phyloP scores from a whole-genome alignment of 2,329 filamentous ascomycete genomes.

The Alternaria arbusti region DNA sequence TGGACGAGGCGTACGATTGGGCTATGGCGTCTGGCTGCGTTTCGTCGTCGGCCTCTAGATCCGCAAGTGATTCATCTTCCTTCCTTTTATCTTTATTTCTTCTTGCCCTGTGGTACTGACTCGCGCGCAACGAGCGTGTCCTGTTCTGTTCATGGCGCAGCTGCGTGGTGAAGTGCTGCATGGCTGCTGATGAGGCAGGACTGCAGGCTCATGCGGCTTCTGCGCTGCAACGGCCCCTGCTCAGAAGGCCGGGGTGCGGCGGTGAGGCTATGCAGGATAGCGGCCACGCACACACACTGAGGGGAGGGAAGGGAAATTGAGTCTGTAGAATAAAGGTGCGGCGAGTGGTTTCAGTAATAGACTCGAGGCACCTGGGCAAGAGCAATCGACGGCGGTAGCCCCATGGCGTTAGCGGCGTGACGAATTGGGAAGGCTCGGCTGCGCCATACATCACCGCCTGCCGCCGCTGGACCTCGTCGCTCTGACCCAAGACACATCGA shows the following conservation, averaged over 20 bases:
- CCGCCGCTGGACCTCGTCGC: slow-evolving; percentile 14
- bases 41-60: slow-evolving; percentile 22
- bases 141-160: slow-evolving; percentile 35
- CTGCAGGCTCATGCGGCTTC: slow-evolving; percentile 9
- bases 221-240: slow-evolving; percentile 5
- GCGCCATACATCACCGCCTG: slow-evolving; percentile 18
- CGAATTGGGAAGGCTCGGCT: slow-evolving; percentile 14
- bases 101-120: slow-evolving; percentile 33
- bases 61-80: slow-evolving; percentile 17
- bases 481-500: slow-evolving; percentile 14
- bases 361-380: slow-evolving; percentile 1
- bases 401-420: slow-evolving; percentile 5
- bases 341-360: slow-evolving; percentile 7
- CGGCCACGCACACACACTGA: background rate
- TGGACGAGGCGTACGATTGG: slow-evolving; percentile 26
- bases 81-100: slow-evolving; percentile 31
- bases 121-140: slow-evolving; percentile 42
- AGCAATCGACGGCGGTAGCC: background rate
- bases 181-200: slow-evolving; percentile 20
- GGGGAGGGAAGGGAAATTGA: background rate
- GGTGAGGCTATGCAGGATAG: slow-evolving; percentile 8
- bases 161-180: slow-evolving; percentile 44
- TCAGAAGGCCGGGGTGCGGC: slow-evolving; percentile 2
- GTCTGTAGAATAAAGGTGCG: slow-evolving; percentile 2
- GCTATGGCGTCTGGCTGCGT: slow-evolving; percentile 9